phyloP scores from a whole-genome alignment of 495 filamentous ascomycete genomes.

The Hapsidospora chrysogenum region DNA sequence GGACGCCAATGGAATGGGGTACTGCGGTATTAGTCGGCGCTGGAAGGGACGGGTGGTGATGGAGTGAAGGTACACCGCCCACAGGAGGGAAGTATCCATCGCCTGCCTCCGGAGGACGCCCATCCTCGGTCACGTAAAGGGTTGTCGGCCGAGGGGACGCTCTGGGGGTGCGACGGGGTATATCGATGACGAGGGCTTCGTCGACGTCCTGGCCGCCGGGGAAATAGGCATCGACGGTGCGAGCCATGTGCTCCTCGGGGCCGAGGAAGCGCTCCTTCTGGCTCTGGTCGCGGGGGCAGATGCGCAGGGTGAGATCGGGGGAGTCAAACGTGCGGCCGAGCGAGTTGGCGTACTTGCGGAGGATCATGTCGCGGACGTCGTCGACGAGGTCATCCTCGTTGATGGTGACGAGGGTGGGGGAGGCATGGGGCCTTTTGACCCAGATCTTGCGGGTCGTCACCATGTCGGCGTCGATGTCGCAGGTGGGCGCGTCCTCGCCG shows the following conservation, averaged over 20 bases:
- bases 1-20: conserved; percentile 52
- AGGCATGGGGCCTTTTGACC: conserved; percentile 74
- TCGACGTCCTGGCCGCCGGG: conserved; percentile 79
- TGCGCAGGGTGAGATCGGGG: conserved; percentile 71
- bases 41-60: conserved; percentile 18
- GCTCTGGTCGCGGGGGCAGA: conserved; percentile 73
- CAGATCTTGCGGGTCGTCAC: conserved; percentile 64
- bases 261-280: conserved; percentile 58
- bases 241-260: conserved; percentile 72
- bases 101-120: conserved; percentile 51
- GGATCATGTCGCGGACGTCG: conserved; percentile 81
- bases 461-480: conserved; percentile 33
- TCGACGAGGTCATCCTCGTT: conserved; percentile 84
- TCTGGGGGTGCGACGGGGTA: conserved; percentile 73
- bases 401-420: conserved; percentile 74
- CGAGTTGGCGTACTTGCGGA: conserved; percentile 87
- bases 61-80: conserved; percentile 32
- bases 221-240: conserved; percentile 69
- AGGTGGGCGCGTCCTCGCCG: conserved; percentile 7
- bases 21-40: conserved; percentile 10
- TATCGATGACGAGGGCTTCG: conserved; percentile 83
- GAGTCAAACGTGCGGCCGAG: conserved; percentile 77
- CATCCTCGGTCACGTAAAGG: conserved; percentile 41
- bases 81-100: conserved; percentile 74
- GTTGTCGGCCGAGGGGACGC: conserved; percentile 48